Conservation (phyloP, 768 basidiomycete species). For the Mycena venus region DNA sequence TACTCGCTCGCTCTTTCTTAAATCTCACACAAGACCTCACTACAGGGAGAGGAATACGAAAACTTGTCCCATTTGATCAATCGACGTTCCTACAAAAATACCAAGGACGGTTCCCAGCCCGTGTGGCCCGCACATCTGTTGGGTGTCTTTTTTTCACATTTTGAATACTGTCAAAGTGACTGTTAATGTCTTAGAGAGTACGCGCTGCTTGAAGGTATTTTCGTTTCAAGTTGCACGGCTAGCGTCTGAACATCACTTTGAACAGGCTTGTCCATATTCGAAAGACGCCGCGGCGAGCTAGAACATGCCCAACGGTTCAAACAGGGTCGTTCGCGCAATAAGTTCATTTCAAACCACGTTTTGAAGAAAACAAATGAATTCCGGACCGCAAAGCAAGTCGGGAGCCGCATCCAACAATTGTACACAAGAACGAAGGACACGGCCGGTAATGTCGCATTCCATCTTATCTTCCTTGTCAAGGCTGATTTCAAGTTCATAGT, state of each 20-base stretch:
- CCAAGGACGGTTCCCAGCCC: not conserved
- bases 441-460: not conserved
- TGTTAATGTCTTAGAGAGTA: not conserved
- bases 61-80: not conserved
- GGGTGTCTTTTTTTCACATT: not conserved
- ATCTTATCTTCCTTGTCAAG: not conserved
- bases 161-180: not conserved
- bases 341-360: not conserved
- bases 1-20: not conserved
- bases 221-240: not conserved
- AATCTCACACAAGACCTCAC: not conserved
- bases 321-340: not conserved
- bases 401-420: conserved; percentile 25
- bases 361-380: not conserved
- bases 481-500: not conserved
- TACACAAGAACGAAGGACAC: not conserved
- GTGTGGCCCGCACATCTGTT: conserved; percentile 16
- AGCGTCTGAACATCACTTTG: not conserved
- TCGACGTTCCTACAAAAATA: not conserved
- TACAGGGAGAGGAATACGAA: not conserved
- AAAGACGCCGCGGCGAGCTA: not conserved
- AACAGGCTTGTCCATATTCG: not conserved
- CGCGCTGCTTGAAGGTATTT: conserved; percentile 4
- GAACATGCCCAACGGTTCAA: not conserved
- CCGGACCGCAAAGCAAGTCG: conserved; percentile 10